Conservation (phyloP, 176 grass and related monocot genomes). For the Rhynchospora breviuscula region DNA sequence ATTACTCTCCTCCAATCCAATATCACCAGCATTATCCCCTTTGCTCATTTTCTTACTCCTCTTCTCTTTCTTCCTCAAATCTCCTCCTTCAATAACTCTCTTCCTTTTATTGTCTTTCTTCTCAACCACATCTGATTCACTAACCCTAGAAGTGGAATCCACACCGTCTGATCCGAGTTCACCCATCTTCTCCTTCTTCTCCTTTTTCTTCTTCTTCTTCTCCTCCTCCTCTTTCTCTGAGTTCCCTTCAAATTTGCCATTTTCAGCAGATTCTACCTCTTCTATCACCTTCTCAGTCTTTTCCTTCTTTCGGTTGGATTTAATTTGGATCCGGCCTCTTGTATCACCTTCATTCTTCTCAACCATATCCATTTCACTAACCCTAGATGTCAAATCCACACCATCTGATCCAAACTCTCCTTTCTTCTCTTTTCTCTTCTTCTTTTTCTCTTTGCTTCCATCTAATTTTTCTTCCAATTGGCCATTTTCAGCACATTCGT, state of each 20-base stretch:
- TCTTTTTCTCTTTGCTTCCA: too few species aligned
- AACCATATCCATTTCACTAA: too few species aligned
- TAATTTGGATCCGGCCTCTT: background rate
- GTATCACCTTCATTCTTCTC: background rate
- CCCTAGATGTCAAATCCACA: too few species aligned
- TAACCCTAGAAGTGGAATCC: background rate
- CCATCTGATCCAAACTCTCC: too few species aligned
- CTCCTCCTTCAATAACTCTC: conserved; percentile 4
- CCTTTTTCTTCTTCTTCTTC: background rate
- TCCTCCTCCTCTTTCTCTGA: background rate
- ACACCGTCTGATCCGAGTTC: background rate
- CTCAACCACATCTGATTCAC: conserved; percentile 1
- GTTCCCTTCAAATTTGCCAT: background rate
- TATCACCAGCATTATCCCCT: background rate
- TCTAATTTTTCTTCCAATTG: too few species aligned
- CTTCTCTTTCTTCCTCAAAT: conserved; percentile 18
- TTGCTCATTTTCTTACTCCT: conserved; percentile 18
- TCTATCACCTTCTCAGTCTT: background rate
- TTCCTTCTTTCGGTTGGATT: conserved; percentile 2
- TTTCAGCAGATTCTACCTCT: background rate
- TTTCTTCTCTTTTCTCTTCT: too few species aligned
- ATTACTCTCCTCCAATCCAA: background rate
- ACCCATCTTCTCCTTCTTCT: background rate
- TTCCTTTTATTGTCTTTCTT: background rate
- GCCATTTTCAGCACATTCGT: too few species aligned